Evolutionary conservation across 805 yeast species (phyloP).

Genomic region (Saccharomycopsis sp.): DNA sequence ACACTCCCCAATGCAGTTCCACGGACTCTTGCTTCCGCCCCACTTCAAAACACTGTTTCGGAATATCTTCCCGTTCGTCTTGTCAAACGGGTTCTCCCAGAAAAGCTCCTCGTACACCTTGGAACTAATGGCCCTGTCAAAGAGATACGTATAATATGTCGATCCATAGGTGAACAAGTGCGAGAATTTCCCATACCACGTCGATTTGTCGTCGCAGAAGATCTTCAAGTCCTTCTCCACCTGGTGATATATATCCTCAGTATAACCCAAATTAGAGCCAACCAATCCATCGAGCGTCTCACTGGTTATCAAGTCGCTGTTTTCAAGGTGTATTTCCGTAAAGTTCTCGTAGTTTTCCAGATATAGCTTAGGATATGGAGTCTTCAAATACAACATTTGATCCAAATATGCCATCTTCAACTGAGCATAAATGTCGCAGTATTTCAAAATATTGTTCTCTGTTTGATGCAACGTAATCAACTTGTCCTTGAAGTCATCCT

Average conservation of each 20-base stretch:
- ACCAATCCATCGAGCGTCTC: constrained; percentile 18
- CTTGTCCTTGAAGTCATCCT: constrained; percentile 4
- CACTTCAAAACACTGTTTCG: constrained; percentile 66
- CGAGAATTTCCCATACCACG: constrained; percentile 93
- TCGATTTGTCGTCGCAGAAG: constrained; percentile 61
- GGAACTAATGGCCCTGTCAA: constrained; percentile 89
- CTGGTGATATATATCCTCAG: constrained; percentile 47
- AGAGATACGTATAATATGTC: constrained; percentile 82
- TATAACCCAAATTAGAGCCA: constrained; percentile 6
- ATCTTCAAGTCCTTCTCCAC: constrained; percentile 54
- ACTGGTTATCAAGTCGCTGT: constrained; percentile 11
- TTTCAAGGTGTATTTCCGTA: constrained; percentile 2
- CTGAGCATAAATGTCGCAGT: constrained; percentile 79
- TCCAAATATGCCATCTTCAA: constrained; percentile 86
- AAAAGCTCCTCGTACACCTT: constrained; percentile 76
- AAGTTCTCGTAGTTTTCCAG: not conserved
- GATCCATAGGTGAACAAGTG: constrained; percentile 93
- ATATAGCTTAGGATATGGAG: constrained; percentile 21
- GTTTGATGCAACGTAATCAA: constrained; percentile 33
- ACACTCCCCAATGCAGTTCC: constrained; percentile 78
- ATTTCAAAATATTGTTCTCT: constrained; percentile 46
- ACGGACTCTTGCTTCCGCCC: constrained; percentile 93
- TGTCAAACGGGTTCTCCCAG: constrained; percentile 57
- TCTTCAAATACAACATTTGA: constrained; percentile 59
- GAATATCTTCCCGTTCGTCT: constrained; percentile 71